Conservation (phyloP, 768 basidiomycete genomes). For the Tephrocybe sp. region DNA sequence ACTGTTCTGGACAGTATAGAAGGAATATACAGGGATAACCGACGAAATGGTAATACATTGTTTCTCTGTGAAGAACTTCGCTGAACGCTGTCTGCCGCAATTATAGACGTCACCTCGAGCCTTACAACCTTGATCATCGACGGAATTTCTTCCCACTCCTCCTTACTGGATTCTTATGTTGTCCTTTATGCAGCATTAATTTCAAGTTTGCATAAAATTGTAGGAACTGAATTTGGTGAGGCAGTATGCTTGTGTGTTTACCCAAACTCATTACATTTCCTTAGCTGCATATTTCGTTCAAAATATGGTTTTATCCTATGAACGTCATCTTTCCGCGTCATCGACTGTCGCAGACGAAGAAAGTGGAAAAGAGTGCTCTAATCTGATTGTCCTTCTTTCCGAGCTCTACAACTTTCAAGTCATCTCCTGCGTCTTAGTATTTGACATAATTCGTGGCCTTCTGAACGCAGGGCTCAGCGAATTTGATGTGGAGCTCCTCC, state of each 20-base stretch:
- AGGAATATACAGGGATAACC: conserved; percentile 69
- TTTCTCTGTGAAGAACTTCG: background rate
- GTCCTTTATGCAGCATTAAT: conserved; percentile 85
- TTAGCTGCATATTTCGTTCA: conserved; percentile 85
- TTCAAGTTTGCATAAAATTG: conserved; percentile 72
- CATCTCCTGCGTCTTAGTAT: conserved; percentile 83
- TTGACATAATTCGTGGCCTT: conserved; percentile 82
- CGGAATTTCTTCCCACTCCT: conserved; percentile 76
- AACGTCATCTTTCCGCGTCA: conserved; percentile 45
- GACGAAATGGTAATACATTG: conserved; percentile 63
- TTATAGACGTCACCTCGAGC: conserved; percentile 75
- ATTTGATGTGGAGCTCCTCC: conserved; percentile 79
- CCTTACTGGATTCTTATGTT: conserved; percentile 85
- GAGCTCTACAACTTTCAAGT: conserved; percentile 98
- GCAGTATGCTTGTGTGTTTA: background rate
- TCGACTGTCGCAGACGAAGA: conserved; percentile 27
- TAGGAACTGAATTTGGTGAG: conserved; percentile 89
- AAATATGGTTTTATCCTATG: conserved; percentile 63
- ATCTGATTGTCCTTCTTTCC: conserved; percentile 82
- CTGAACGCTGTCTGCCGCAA: conserved; percentile 1
- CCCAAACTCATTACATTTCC: background rate
- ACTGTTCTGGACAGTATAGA: conserved; percentile 74
- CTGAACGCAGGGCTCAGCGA: conserved; percentile 66
- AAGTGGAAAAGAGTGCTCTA: conserved; percentile 83
- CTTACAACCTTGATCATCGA: conserved; percentile 75